Percentiles rank a stretch among this genome's conserved stretches.
Conservation (phyloP, 148 eudicot species). For the Arbutus unedo region DNA sequence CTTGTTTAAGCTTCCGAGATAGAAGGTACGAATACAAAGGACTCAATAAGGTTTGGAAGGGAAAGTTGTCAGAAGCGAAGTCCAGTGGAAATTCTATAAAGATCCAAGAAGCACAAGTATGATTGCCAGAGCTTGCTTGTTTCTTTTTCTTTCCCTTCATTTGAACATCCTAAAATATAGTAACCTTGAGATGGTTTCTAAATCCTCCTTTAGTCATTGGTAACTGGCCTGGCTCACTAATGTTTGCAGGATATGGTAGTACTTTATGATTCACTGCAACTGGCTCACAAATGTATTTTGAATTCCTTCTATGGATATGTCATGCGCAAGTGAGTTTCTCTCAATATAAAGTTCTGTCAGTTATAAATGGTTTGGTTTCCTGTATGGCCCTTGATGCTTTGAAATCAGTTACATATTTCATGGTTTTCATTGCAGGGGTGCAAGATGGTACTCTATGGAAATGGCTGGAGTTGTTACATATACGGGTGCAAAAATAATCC, state of each 20-base stretch:
- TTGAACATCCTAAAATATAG: not conserved
- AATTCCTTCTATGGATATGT: slow-evolving; percentile 99
- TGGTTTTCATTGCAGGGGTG: slow-evolving; percentile 59
- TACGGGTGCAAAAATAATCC: slow-evolving; percentile 97
- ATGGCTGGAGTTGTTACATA: slow-evolving; percentile 99
- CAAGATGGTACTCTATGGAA: slow-evolving; percentile 99
- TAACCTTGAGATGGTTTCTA: not conserved
- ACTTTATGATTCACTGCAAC: slow-evolving; percentile 98
- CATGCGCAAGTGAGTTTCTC: slow-evolving; percentile 85
- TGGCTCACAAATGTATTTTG: slow-evolving; percentile 97
- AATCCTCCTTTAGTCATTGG: not conserved
- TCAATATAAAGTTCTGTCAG: slow-evolving; percentile 6
- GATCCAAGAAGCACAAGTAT: slow-evolving; percentile 98
- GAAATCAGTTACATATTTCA: not conserved
- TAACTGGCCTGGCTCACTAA: not conserved
- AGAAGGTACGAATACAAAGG: slow-evolving; percentile 98
- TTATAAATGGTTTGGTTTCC: slow-evolving; percentile 7
- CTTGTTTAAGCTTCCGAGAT: slow-evolving; percentile 80
- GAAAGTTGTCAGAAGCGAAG: slow-evolving; percentile 90
- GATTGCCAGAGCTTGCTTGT: slow-evolving; percentile 4
- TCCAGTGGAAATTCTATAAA: slow-evolving; percentile 88
- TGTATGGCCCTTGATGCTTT: not conserved
- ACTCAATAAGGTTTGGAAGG: slow-evolving; percentile 97
- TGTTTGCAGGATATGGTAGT: slow-evolving; percentile 89
- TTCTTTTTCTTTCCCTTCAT: slow-evolving; percentile 1